Evolutionary conservation across 768 basidiomycete species (phyloP).

Genomic region (Russula sp.): DNA sequence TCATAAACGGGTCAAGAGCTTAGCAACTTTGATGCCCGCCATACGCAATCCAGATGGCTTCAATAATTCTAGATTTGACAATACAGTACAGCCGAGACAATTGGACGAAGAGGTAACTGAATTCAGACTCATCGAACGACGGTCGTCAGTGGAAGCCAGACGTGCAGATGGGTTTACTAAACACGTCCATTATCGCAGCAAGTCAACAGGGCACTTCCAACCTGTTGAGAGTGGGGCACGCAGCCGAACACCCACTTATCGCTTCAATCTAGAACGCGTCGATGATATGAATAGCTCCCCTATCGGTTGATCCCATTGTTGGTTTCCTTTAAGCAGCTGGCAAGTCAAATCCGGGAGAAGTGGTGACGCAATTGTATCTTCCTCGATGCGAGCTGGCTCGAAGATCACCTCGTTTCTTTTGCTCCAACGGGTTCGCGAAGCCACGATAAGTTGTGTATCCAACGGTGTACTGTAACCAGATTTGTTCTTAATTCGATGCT

Average conservation of each 20-base stretch:
- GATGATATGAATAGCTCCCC: constrained; percentile 27
- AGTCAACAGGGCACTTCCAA: neutral
- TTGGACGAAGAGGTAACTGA: neutral
- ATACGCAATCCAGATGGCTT: constrained; percentile 32
- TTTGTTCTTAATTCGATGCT: constrained; percentile 1
- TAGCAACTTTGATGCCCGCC: constrained; percentile 28
- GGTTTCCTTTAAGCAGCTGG: constrained; percentile 32
- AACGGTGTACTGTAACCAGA: constrained; percentile 39
- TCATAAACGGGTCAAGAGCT: constrained; percentile 9
- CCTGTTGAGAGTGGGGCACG: neutral
- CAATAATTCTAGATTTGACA: constrained; percentile 31
- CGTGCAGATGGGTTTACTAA: constrained; percentile 21
- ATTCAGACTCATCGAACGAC: constrained; percentile 21
- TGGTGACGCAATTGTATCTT: constrained; percentile 1
- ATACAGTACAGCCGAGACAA: neutral
- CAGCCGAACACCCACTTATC: neutral
- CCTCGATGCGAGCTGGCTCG: constrained; percentile 37
- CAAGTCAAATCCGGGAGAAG: neutral
- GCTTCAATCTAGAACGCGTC: constrained; percentile 34
- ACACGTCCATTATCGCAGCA: constrained; percentile 26
- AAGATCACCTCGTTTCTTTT: constrained; percentile 46
- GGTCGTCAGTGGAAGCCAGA: neutral
- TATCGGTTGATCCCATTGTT: constrained; percentile 28
- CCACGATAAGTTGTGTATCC: constrained; percentile 36
- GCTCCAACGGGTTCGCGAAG: constrained; percentile 42